Evolutionary conservation across 2,329 filamentous ascomycete species (phyloP), one percentile per base, ranked within the genome.

Genomic region (Arthrocladium fulminans): DNA sequence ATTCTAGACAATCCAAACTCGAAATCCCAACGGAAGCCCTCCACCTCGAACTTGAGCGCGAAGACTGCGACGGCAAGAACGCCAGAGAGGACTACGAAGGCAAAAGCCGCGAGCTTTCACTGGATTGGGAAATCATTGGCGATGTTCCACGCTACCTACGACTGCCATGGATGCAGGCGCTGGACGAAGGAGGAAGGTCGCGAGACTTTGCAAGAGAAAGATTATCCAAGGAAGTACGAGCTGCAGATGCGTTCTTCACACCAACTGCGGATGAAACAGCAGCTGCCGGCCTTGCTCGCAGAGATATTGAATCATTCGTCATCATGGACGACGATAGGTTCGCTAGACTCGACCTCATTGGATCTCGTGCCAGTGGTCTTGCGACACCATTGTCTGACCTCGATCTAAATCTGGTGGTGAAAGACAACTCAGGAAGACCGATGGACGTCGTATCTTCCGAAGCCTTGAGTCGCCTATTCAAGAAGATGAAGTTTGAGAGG

Each of bases 331-430:
- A 17, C 19, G 9, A 10, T 10, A 17, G 4, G 13, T 25, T 47
- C 15, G 10, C 12, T 7, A 32, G 34, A 8, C 63, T 68, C 5
- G 66, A 74, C 49, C 51, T 75, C 2, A 74, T 76, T 50, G 79
- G 79, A 15, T 80, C 77, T 7, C 66, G 73, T 48, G 60, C 63
- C 9, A 79, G 72, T 12, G 74, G 75, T 7, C 61, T 80, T 29
- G 71, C 73, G 0, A 58, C 73, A 46, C 68, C 73, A 23, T 65
- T 67, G 34, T 82, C 79, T 5, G 74, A 76, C 59, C 65, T 82
- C 10, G 74, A 81, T 57, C 73, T 66, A 61, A 69, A 62, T 46
- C 42, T 58, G 12, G 48, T 53, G 45, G 34, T 39, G n/a, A 43
- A 40, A 13, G 35, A 47, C 12, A 41, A 43, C 17, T 34, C 35